Base-by-base conservation (phyloP, 2,329 filamentous ascomycete genomes). In the Plenodomus biglobosus region DNA sequence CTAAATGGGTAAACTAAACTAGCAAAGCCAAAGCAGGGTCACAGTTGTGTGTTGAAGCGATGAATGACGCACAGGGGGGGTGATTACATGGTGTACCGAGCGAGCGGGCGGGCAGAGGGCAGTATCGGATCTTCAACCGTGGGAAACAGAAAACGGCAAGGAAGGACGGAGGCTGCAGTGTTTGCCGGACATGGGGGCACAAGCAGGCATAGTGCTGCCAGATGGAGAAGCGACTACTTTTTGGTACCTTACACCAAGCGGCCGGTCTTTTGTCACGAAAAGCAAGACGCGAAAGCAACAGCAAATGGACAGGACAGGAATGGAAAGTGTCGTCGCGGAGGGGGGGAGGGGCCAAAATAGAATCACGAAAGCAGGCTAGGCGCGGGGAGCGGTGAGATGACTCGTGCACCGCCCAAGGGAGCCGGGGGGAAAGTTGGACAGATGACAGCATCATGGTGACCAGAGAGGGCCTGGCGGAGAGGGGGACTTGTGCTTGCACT, bases 351-450 rank as follows among this genome's bases (percentile, higher is more conserved):
- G 42, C 48, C 44, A 45, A 60, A 53, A 53, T 51, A 48, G 58
- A 59, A n/a, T n/a, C 57, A 62, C 55, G 64, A 60, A 59, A 56
- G 52, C 37, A 48, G 40, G 55, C 38, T 55, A 50, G 42, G 56
- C 41, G 41, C 49, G 56, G 43, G 46, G 48, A 59, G 67, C 67
- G 67, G 66, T 70, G 66, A 69, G 52, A 64, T 69, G 67, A 71
- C 67, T 71, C 67, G 67, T 56, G 65, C 50, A 47, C 16, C 58
- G 51, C 53, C 50, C 42, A 51, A 52, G 53, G 51, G 48, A 54
- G 55, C 40, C 52, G 53, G n/a, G n/a, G n/a, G n/a, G n/a, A 50
- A 59, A 61, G 59, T 55, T 66, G 64, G 62, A 66, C 64, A 59
- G 56, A 71, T 69, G 65, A 71, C 66, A 68, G 42, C 44, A 59